These are phyloP conservation scores for Saturnispora serradocipensis DNA, from an alignment of 805 yeast species.

Conservation along the genomic window DNA sequence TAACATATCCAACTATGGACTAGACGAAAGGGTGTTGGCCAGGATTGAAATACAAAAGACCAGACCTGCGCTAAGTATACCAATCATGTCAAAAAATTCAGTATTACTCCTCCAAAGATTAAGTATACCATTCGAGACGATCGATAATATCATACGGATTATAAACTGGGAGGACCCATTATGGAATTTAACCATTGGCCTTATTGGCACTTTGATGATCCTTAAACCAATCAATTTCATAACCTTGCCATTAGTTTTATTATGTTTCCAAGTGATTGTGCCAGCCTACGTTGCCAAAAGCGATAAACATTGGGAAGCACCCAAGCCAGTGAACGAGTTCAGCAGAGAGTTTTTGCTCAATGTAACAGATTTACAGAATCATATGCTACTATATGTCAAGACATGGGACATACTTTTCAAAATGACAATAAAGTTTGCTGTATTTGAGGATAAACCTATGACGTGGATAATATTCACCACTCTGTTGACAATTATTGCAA, in stretches of 20 bases:
- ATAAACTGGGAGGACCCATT: constrained; percentile 58
- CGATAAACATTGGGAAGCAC: constrained; percentile 45
- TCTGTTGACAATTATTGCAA: constrained; percentile 13
- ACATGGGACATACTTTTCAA: constrained; percentile 49
- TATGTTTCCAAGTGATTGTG: constrained; percentile 48
- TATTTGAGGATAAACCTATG: constrained; percentile 52
- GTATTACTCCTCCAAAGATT: constrained; percentile 54
- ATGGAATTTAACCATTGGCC: constrained; percentile 49
- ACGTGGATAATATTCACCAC: constrained; percentile 44
- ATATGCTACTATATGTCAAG: constrained; percentile 55
- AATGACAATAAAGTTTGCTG: constrained; percentile 47
- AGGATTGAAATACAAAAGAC: constrained; percentile 52
- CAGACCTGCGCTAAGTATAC: constrained; percentile 64
- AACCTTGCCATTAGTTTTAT: constrained; percentile 44
- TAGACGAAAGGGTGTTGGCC: constrained; percentile 31
- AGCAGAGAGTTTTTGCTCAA: constrained; percentile 71
- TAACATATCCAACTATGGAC: constrained; percentile 33
- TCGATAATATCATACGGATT: constrained; percentile 48
- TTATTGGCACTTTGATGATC: constrained; percentile 30
- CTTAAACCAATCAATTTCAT: constrained; percentile 51
- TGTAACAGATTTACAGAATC: constrained; percentile 77
- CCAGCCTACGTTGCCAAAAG: constrained; percentile 58
- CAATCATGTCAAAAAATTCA: constrained; percentile 58
- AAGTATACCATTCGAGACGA: constrained; percentile 48
- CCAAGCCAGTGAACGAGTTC: constrained; percentile 69